Conservation (phyloP, 2,329 filamentous ascomycete species). For the Sarocladiaceae sp. region DNA sequence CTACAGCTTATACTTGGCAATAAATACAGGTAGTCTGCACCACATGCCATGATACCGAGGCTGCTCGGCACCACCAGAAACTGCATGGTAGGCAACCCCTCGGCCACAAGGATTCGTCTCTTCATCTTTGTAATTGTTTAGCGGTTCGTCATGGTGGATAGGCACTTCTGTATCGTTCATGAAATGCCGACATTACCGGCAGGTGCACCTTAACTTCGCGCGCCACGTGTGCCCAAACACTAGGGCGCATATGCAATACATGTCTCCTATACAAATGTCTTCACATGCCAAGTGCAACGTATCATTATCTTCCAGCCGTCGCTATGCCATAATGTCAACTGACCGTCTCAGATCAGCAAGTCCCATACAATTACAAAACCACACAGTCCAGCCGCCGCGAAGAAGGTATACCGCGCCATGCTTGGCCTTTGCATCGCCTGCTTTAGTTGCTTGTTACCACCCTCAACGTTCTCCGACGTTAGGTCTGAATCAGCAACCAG, state of each 20-base stretch:
- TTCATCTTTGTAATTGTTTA: too few species aligned
- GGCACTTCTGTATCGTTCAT: too few species aligned
- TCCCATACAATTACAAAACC: conserved; percentile 73
- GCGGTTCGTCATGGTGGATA: too few species aligned
- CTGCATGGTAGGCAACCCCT: too few species aligned
- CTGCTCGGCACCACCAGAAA: conserved; percentile 1
- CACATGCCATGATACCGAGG: neutral
- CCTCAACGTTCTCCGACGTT: conserved; percentile 79
- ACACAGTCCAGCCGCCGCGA: conserved; percentile 70
- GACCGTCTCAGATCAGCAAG: conserved; percentile 46
- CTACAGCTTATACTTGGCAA: conserved; percentile 1
- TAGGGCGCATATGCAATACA: too few species aligned
- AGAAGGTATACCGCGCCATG: conserved; percentile 72
- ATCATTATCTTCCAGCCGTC: neutral
- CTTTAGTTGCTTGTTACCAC: conserved; percentile 87
- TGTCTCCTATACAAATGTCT: too few species aligned
- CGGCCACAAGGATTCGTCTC: too few species aligned
- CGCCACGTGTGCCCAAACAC: too few species aligned
- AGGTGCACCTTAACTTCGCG: too few species aligned
- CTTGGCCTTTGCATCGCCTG: conserved; percentile 68
- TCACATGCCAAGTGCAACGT: neutral
- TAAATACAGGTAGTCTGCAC: neutral
- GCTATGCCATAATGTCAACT: neutral
- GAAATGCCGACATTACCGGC: too few species aligned
- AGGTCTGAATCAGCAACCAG: conserved; percentile 76